A percentile compares a stretch with the other conserved stretches of the same genome.
Conservation (phyloP, 768 basidiomycete species). For the Auricularia auricula-judae region DNA sequence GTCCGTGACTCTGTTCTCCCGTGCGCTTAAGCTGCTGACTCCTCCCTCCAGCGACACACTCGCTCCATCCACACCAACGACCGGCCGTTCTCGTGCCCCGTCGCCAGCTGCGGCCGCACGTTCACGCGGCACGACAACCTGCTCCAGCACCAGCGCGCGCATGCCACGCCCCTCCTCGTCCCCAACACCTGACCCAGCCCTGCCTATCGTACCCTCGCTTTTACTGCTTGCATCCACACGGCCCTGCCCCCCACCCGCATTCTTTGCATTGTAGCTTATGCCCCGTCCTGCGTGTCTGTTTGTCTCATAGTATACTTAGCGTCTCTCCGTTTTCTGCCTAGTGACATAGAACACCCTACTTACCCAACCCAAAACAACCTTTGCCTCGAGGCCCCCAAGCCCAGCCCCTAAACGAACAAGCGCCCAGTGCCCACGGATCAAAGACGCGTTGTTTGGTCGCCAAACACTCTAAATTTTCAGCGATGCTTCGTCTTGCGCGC, state of each 20-base stretch:
- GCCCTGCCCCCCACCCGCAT: neutral
- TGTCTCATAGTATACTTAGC: neutral
- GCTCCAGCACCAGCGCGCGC: constrained; percentile 1
- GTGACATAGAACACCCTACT: no score
- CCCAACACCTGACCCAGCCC: neutral
- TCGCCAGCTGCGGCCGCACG: neutral
- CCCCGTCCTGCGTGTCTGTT: neutral
- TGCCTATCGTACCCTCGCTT: neutral
- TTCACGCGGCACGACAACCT: constrained; percentile 1
- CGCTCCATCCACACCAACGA: neutral
- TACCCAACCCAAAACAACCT: no score
- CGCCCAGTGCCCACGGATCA: no score
- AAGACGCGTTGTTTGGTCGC: neutral
- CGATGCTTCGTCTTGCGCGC: neutral
- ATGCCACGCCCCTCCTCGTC: neutral
- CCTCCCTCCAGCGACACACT: neutral
- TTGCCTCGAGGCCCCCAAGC: no score
- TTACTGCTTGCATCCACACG: neutral
- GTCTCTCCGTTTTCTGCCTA: no score
- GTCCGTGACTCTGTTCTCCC: neutral
- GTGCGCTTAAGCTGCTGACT: neutral
- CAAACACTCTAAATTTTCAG: neutral
- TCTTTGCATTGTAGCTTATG: neutral
- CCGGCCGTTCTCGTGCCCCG: neutral
- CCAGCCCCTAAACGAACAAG: no score